Evolutionary conservation across 2,329 filamentous ascomycete genomes (phyloP), one percentile per base, ranked within the genome.

Genomic region (Leptosphaerulina australis): DNA sequence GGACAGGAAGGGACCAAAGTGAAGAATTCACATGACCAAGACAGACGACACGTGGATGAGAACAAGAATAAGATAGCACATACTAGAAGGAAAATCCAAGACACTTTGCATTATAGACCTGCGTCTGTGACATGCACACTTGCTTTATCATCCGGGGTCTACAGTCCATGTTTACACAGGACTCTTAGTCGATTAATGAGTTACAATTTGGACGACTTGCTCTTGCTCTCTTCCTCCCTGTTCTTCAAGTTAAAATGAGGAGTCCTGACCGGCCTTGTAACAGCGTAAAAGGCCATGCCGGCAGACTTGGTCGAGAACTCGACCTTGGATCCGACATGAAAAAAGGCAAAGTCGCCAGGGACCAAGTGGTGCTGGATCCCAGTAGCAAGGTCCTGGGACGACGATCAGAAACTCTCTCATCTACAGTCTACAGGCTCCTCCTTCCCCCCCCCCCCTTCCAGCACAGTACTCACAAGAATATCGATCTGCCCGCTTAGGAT

Each of bases 331-430:
- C 56, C 58, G 2, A 63, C 60, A 25, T 55, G 53, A 34, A 63
- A 63, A 28, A 63, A 61, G 1, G 60, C 60, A 47, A 59, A 63
- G 29, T 63, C 60, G 3, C 60, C 58, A 1, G 58, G 49, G 0
- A 59, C 56, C 2, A 63, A 31, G 18, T 61, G 60, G 30, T 61
- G 58, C 17, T 53, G 53, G 6, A 59, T 47, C 0, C 58, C 56
- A 2, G 56, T 63, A 14, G 54, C 58, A 15, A 58, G 52, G 14
- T 63, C 60, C 20, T n/a, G n/a, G n/a, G n/a, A n/a, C n/a, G n/a
- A n/a, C n/a, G n/a, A n/a, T n/a, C n/a, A n/a, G n/a, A n/a, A n/a
- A n/a, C n/a, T n/a, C n/a, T n/a, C n/a, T n/a, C n/a, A n/a, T n/a
- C n/a, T n/a, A n/a, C n/a, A n/a, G n/a, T n/a, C n/a, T n/a, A n/a